phyloP scores from a whole-genome alignment of 108 stramenopile species.

The Epithemia pelagica region DNA sequence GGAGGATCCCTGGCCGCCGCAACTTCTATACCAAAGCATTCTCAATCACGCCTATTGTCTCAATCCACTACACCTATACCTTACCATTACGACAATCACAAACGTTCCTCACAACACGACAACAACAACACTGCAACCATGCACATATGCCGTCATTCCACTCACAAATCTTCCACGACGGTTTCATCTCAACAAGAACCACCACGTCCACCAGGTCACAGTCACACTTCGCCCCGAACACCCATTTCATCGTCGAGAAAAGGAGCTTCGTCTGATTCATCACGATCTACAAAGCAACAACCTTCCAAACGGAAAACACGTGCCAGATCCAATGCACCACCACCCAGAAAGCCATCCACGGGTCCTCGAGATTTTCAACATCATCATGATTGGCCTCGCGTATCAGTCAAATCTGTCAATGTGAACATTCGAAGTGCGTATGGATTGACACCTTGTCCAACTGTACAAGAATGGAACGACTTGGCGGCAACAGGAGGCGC shows the following conservation, averaged over 20 bases:
- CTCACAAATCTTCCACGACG: neutral
- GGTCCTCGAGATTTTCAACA: neutral
- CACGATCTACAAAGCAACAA: neutral
- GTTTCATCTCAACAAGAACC: neutral
- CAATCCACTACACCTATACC: neutral
- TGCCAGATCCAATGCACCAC: neutral
- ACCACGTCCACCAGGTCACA: neutral
- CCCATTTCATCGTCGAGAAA: neutral
- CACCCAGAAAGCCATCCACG: no score
- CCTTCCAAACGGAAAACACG: neutral
- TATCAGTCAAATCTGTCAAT: neutral
- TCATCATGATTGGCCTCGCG: neutral
- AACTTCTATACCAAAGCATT: neutral
- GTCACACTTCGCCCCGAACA: neutral
- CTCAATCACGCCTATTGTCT: no score
- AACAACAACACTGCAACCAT: neutral
- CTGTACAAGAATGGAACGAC: neutral
- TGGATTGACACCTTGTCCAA: neutral
- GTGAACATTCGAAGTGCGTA: neutral
- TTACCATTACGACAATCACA: neutral
- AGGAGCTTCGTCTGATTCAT: neutral
- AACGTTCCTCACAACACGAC: neutral
- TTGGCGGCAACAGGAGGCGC: no score
- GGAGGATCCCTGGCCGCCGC: no score
- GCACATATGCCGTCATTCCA: neutral